Conservation (phyloP, 805 yeast genomes). For the Candida silvicultrix region DNA sequence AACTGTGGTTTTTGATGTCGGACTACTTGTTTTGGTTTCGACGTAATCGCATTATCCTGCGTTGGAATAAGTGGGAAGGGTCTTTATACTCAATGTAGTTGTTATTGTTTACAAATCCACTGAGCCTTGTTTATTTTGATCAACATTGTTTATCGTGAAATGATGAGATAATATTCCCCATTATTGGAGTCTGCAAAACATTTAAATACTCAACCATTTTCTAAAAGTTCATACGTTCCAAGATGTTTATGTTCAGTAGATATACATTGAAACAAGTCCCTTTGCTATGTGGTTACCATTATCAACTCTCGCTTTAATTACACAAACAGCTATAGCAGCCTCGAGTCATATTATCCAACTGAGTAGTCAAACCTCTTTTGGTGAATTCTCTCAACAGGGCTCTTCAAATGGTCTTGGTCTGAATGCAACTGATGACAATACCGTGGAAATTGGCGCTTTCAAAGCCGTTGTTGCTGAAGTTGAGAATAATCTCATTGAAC, state of each 20-base stretch:
- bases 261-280: no score
- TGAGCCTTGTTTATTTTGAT: background rate
- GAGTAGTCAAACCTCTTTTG: background rate
- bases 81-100: no score
- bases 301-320: background rate
- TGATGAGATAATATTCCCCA: background rate
- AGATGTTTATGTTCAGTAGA: no score
- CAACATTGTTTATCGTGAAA: background rate
- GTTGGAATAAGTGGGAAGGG: no score
- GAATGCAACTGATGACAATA: background rate
- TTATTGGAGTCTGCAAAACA: no score
- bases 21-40: no score
- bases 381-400: background rate
- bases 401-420: no score
- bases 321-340: background rate
- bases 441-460: conserved; percentile 25
- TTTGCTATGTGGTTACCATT: background rate
- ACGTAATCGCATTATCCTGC: no score
- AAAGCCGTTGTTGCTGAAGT: conserved; percentile 58
- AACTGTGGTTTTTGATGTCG: no score
- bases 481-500: conserved; percentile 32
- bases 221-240: no score
- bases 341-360: background rate
- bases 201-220: no score
- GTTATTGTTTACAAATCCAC: no score